A percentile compares a stretch with the other conserved stretches of the same genome.
Conservation (phyloP, 805 yeast genomes). For the Candida hispaniensis region DNA sequence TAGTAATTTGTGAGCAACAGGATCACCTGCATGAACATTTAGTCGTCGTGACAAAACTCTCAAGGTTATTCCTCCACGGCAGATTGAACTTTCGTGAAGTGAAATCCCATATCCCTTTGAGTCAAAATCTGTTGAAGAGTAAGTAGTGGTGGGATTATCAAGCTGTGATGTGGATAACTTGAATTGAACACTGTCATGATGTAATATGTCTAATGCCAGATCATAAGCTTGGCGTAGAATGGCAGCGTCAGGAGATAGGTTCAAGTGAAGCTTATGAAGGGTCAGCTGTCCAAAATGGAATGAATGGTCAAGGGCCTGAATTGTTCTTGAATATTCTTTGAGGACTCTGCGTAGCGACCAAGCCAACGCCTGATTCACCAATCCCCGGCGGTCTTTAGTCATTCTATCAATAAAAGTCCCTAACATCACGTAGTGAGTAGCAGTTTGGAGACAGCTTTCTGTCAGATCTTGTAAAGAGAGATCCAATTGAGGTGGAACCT, state of each 20-base stretch:
- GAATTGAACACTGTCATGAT: constrained; percentile 27
- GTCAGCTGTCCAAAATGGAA: constrained; percentile 44
- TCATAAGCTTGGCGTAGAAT: constrained; percentile 49
- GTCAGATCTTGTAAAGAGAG: constrained; percentile 62
- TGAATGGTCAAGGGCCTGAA: constrained; percentile 40
- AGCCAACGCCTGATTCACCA: constrained; percentile 64
- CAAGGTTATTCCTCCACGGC: constrained; percentile 69
- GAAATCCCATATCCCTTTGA: constrained; percentile 12
- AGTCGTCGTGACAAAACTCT: constrained; percentile 50
- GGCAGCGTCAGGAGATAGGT: constrained; percentile 31
- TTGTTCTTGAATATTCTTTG: constrained; percentile 25
- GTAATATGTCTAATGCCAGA: constrained; percentile 38
- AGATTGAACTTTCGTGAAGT: constrained; percentile 16
- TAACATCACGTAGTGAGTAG: constrained; percentile 53
- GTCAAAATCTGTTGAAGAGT: too few relatives aligned
- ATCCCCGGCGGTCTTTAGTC: constrained; percentile 48
- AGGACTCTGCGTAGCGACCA: constrained; percentile 42
- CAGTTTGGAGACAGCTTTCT: constrained; percentile 47
- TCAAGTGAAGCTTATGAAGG: constrained; percentile 47
- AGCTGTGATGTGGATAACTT: constrained; percentile 7
- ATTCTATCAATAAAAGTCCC: constrained; percentile 50
- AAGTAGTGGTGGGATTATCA: too few relatives aligned
- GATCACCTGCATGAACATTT: constrained; percentile 55
- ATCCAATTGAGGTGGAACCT: constrained; percentile 61
- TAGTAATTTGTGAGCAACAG: constrained; percentile 42